A percentile compares a stretch with the other conserved stretches of the same genome.
These are phyloP conservation scores for Aspergillus ochraceoroseus DNA, from an alignment of 2,329 filamentous ascomycete species.

Conservation along the genomic window DNA sequence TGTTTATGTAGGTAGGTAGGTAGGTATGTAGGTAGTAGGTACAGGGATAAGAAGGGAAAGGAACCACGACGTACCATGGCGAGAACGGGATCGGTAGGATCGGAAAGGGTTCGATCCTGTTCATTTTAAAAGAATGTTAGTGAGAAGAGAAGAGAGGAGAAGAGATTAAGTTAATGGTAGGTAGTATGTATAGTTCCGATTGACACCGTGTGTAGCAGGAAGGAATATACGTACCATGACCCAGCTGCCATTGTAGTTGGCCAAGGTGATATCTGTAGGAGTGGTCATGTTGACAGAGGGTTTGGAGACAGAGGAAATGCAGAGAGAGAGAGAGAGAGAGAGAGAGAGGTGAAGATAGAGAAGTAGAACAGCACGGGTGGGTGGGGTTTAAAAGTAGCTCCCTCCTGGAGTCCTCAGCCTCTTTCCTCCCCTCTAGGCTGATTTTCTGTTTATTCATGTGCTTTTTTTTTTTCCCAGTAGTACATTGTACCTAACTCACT, in stretches of 20 bases:
- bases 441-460: background rate
- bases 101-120: conserved; percentile 71
- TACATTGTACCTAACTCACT: too few species aligned
- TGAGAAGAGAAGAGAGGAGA: too few species aligned
- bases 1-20: conserved; percentile 2
- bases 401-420: too few species aligned
- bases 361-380: too few species aligned
- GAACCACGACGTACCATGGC: conserved; percentile 55
- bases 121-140: too few species aligned
- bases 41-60: too few species aligned
- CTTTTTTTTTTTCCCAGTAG: background rate
- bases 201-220: too few species aligned
- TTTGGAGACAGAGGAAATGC: background rate
- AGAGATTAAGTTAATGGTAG: too few species aligned
- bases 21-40: conserved; percentile 11
- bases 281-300: conserved; percentile 59
- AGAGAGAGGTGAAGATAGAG: conserved; percentile 1
- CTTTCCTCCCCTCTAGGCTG: too few species aligned
- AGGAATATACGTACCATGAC: conserved; percentile 61
- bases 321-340: background rate
- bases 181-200: too few species aligned
- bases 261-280: conserved; percentile 60
- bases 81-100: conserved; percentile 63
- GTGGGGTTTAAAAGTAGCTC: background rate
- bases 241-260: conserved; percentile 66